These are phyloP conservation scores for Davidsoniella virescens DNA, from an alignment of 2,329 filamentous ascomycete genomes.

Conservation along the genomic window DNA sequence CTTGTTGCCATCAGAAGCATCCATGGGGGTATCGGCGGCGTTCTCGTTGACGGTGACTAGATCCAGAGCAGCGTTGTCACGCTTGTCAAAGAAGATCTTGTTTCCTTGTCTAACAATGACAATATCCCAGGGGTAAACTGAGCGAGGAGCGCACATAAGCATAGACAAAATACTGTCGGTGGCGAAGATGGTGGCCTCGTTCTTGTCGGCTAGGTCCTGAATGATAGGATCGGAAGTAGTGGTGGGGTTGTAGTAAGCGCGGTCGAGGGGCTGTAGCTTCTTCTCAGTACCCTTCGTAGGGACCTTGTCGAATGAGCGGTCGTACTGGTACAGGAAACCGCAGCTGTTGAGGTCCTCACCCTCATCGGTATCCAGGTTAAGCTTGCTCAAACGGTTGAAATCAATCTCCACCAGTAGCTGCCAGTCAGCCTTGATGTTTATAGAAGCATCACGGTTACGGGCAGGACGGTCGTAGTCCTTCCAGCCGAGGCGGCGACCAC, in stretches of 20 bases:
- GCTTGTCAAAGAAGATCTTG: conserved; percentile 99
- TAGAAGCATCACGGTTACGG: conserved; percentile 86
- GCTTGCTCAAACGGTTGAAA: conserved; percentile 84
- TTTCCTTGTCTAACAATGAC: conserved; percentile 83
- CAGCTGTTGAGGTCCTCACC: conserved; percentile 92
- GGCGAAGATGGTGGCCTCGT: conserved; percentile 91
- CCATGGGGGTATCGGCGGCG: conserved; percentile 82
- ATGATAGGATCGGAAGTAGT: conserved; percentile 93
- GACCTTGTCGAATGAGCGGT: conserved; percentile 85
- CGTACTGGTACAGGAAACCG: conserved; percentile 97
- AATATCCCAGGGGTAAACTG: conserved; percentile 96
- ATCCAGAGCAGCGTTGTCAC: conserved; percentile 83
- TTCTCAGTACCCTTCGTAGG: conserved; percentile 78
- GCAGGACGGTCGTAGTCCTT: conserved; percentile 98
- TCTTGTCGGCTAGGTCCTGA: conserved; percentile 88
- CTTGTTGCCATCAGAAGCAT: conserved; percentile 81
- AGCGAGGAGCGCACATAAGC: conserved; percentile 96
- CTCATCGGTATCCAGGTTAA: conserved; percentile 87
- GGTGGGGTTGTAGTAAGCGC: conserved; percentile 94
- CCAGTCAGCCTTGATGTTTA: conserved; percentile 95
- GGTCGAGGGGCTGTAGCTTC: conserved; percentile 76
- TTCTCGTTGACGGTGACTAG: conserved; percentile 99
- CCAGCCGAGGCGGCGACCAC: conserved; percentile 87
- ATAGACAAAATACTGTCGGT: conserved; percentile 96
- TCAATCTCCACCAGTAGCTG: conserved; percentile 94